phyloP scores from a whole-genome alignment of 73 alveolate species.

The Tetrahymena malaccensis region DNA sequence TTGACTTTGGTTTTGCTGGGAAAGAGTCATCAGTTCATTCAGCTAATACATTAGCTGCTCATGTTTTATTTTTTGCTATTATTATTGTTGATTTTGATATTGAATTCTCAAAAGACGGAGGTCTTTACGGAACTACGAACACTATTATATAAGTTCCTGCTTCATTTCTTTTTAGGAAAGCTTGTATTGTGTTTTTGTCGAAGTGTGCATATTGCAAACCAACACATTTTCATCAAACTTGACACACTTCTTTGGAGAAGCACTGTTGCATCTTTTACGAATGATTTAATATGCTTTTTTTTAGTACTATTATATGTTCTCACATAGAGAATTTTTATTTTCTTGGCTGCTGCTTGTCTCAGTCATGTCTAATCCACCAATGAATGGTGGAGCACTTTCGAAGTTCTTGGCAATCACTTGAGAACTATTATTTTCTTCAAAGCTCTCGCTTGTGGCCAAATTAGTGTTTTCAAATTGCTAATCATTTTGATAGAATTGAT shows the following conservation, averaged over 20 bases:
- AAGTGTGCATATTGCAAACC: neutral
- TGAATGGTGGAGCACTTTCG: neutral
- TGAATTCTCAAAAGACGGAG: neutral
- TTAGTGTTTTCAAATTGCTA: neutral
- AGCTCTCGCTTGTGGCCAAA: neutral
- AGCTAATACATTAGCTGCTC: neutral
- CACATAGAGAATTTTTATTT: neutral
- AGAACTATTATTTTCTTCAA: neutral
- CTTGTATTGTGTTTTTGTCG: neutral
- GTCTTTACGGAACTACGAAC: neutral
- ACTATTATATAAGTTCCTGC: neutral
- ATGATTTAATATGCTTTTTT: neutral
- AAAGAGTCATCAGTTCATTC: neutral
- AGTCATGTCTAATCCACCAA: neutral
- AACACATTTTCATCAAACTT: neutral
- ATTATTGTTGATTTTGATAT: neutral
- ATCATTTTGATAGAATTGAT: neutral
- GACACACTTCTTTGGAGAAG: neutral
- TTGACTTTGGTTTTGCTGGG: neutral
- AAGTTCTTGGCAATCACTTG: neutral
- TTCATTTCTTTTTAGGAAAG: neutral
- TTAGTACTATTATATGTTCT: neutral
- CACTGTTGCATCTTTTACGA: neutral
- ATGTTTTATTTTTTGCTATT: neutral
- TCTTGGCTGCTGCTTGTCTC: neutral